phyloP scores from a whole-genome alignment of 2,329 filamentous ascomycete genomes.

The Pseudocercospora macadamiae region DNA sequence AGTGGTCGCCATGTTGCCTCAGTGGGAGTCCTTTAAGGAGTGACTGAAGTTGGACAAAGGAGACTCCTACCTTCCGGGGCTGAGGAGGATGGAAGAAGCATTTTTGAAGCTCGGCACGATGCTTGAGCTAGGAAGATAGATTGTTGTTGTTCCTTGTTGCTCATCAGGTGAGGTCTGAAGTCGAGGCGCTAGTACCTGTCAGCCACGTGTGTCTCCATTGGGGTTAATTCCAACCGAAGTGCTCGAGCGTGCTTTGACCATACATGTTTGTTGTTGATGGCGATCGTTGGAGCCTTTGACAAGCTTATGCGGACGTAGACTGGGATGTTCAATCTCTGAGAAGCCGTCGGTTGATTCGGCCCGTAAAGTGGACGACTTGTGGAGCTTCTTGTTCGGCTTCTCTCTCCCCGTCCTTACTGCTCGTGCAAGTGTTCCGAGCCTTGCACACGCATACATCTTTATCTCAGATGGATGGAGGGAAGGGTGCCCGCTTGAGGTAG shows the following conservation, averaged over 20 bases:
- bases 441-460: too few relatives aligned
- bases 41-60: neutral
- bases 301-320: neutral
- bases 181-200: neutral
- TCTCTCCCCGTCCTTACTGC: neutral
- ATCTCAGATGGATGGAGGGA: neutral
- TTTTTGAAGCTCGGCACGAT: neutral
- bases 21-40: neutral
- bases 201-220: slow-evolving; percentile 3
- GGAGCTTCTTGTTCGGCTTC: slow-evolving; percentile 5
- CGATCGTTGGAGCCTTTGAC: neutral
- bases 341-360: slow-evolving; percentile 5
- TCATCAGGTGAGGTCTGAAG: neutral
- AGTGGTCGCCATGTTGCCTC: neutral
- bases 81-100: neutral
- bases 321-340: slow-evolving; percentile 6
- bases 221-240: neutral
- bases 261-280: neutral
- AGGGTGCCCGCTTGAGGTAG: too few relatives aligned
- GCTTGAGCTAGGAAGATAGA: neutral
- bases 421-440: neutral
- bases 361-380: neutral
- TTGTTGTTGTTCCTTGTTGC: neutral
- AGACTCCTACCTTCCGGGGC: neutral
- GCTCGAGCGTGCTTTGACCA: neutral